Evolutionary conservation across 176 grass and related monocot species (phyloP).

Genomic region (Juncus inflexus): DNA sequence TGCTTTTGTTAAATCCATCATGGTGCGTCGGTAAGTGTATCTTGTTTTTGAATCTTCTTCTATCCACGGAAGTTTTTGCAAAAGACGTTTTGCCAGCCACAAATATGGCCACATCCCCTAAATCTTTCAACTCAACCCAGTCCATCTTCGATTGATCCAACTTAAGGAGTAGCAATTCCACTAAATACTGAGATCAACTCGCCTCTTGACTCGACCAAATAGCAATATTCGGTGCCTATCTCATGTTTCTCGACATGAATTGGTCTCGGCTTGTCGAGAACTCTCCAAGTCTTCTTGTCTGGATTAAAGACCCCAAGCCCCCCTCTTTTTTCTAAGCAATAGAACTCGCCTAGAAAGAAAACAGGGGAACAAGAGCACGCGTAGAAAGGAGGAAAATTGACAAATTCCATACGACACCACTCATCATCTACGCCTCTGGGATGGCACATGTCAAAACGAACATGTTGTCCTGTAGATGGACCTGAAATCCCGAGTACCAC

Average conservation of each 20-base stretch:
- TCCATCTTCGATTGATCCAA: slow-evolving; percentile 12
- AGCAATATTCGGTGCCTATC: neutral
- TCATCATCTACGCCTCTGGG: neutral
- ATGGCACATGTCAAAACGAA: slow-evolving; percentile 1
- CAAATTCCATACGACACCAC: neutral
- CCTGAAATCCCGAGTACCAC: neutral
- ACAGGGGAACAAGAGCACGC: slow-evolving; percentile 14
- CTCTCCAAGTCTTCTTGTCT: slow-evolving; percentile 22
- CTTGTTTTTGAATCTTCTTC: neutral
- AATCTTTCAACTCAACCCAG: slow-evolving; percentile 2
- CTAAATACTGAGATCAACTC: slow-evolving; percentile 31
- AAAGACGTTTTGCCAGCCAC: slow-evolving; percentile 10
- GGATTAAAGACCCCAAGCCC: slow-evolving; percentile 42
- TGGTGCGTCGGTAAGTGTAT: neutral
- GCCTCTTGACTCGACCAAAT: slow-evolving; percentile 22
- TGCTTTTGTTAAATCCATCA: neutral
- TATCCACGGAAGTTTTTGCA: neutral
- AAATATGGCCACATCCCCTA: slow-evolving; percentile 10
- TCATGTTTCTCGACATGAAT: slow-evolving; percentile 3
- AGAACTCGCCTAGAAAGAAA: slow-evolving; percentile 25
- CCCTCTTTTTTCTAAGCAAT: slow-evolving; percentile 22
- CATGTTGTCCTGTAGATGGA: neutral
- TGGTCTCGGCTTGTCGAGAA: slow-evolving; percentile 25
- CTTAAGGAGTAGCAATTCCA: slow-evolving; percentile 9
- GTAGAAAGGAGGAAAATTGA: neutral